Evolutionary conservation across 1,284 basidiomycete genomes (phyloP), one percentile per base, ranked within the genome.

Genomic region (Boletus smithii): DNA sequence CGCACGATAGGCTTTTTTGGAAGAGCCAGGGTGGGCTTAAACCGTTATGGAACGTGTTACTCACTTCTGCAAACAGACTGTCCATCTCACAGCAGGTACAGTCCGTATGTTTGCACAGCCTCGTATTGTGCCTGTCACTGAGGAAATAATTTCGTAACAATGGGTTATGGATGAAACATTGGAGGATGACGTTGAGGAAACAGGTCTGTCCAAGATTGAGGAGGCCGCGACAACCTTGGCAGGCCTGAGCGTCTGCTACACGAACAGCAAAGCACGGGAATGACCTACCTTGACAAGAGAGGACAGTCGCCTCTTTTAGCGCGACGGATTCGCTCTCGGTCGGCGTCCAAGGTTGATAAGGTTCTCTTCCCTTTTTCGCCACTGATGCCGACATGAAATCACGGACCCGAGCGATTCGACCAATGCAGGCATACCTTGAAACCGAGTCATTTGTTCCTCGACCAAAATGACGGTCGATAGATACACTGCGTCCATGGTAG

Each of bases 31-130:
- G n/a, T n/a, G n/a, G n/a, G n/a, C n/a, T n/a, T n/a, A n/a, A n/a
- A n/a, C n/a, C n/a, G n/a, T n/a, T n/a, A n/a, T n/a, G n/a, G n/a
- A n/a, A n/a, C n/a, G n/a, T n/a, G 31, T 9, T 9, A 42, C 60
- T 42, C 51, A 91, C 91, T 73, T 97, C 93, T 20, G 82, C 72
- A 65, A 95, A 95, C 5, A 97, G 76, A 54, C 80, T 83, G 67
- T 98, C 95, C 85, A 99, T 88, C 68, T 97, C 95, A 67, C 95
- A 99, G 48, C 88, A 93, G 43, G 89, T 87, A 67, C 95, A 99
- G 27, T 87, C 81, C 34, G 83, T 81, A 32, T 73, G 68, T 62
- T 81, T 85, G 69, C 89, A 91, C 51, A 83, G 64, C 57, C 72
- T 73, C 59, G 70, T 69, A 62, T 88, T 85, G 63, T 95, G 92